Evolutionary conservation across 106 monocot species (phyloP), one percentile per base, ranked within the genome.

Genomic region (Posidonia australis): DNA sequence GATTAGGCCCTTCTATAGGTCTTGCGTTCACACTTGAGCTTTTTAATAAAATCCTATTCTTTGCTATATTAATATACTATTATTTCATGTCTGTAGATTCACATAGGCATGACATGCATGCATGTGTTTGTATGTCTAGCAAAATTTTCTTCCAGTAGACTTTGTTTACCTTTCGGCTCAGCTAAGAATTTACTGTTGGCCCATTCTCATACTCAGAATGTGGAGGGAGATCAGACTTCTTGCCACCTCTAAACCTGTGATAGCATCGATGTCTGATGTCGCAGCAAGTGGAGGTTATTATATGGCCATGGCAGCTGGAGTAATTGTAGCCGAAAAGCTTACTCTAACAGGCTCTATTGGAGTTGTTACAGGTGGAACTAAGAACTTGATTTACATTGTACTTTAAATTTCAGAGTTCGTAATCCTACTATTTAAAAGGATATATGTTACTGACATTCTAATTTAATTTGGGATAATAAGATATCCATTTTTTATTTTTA

Each of bases 261-360:
- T 98, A 63, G 98, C 90, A 64, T 98, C 98, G 10, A 88, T 98
- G 98, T 78, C 91, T 62, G 98, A 98, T 79, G 77, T 91, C 77
- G 98, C 98, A 60, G 98, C 98, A 73, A 98, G 98, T 78, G 98
- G 98, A 52, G 98, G 98, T 54, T 98, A 98, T 54, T 98, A 98
- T 75, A 87, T 98, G 84, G 90, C 90, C 41, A 98, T 98, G 98
- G 98, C 84, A 72, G 90, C 90, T 60, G 74, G 64, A 47, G 66
- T 72, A 54, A 83, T 91, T 68, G 76, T 98, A 59, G 87, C 98
- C 52, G 98, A 98, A 77, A 91, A 83, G 25, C 84, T 98, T 44
- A 91, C 98, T 4, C 68, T 98, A 67, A 98, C 98, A 54, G 98
- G 98, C 52, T 98, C 98, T 27, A 83, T 98, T 68, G 98, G 98